phyloP scores from a whole-genome alignment of 2,329 filamentous ascomycete genomes.

The Rhinocladiella mackenziei region DNA sequence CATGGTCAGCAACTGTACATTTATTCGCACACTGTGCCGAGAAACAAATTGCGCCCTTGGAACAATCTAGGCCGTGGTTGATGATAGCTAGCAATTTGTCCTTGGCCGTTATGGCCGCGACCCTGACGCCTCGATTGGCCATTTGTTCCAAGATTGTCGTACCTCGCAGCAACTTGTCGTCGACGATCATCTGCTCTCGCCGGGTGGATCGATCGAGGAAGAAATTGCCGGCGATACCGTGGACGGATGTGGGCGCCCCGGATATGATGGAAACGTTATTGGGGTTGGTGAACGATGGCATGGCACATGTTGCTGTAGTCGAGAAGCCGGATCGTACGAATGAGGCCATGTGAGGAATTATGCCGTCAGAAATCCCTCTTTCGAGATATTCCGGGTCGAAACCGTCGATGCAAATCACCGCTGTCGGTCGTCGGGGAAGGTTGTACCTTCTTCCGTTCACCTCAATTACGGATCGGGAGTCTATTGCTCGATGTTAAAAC shows the following conservation, averaged over 20 bases:
- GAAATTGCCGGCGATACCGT: conserved; percentile 46
- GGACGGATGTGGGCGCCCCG: conserved; percentile 38
- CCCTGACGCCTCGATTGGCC: conserved; percentile 38
- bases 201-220: conserved; percentile 41
- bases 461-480: conserved; percentile 24
- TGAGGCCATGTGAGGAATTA: conserved; percentile 35
- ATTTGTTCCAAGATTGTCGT: conserved; percentile 43
- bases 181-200: conserved; percentile 41
- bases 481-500: conserved; percentile 9
- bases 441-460: conserved; percentile 35
- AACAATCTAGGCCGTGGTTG: conserved; percentile 34
- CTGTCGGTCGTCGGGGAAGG: conserved; percentile 36
- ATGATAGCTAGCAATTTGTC: conserved; percentile 45
- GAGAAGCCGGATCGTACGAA: conserved; percentile 40
- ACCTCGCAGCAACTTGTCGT: conserved; percentile 41
- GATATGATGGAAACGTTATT: conserved; percentile 48
- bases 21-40: conserved; percentile 36
- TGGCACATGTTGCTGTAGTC: conserved; percentile 38
- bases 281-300: conserved; percentile 46
- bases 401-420: conserved; percentile 44
- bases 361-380: conserved; percentile 35
- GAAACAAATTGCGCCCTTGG: conserved; percentile 38
- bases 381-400: conserved; percentile 44
- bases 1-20: conserved; percentile 35
- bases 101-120: conserved; percentile 45